A percentile compares a stretch with the other conserved stretches of the same genome.
Conservation (phyloP, 2,329 filamentous ascomycete species). For the Talaromyces sp. region DNA sequence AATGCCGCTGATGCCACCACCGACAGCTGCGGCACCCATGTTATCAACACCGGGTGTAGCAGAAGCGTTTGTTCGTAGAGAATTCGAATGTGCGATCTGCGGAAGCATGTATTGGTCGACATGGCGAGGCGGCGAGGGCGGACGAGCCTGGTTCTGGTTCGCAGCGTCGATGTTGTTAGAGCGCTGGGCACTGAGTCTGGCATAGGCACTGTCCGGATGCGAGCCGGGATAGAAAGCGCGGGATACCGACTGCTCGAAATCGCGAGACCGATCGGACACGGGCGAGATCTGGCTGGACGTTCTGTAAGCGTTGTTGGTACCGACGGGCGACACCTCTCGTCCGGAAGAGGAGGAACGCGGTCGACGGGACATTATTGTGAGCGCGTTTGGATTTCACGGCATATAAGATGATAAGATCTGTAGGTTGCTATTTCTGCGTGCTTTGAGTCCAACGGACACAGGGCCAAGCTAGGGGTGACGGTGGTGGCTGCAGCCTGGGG, state of each 20-base stretch:
- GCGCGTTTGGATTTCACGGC: neutral
- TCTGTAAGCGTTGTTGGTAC: neutral
- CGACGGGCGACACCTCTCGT: conserved; percentile 7
- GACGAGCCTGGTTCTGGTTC: neutral
- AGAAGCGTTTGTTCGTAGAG: conserved; percentile 30
- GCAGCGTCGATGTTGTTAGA: conserved; percentile 8
- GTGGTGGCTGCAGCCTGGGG: neutral
- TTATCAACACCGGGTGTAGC: conserved; percentile 63
- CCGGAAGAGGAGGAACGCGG: neutral
- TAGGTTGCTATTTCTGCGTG: neutral
- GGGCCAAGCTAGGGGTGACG: neutral
- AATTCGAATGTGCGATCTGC: conserved; percentile 21
- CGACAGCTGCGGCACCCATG: conserved; percentile 54
- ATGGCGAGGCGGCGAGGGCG: conserved; percentile 17
- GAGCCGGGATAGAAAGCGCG: conserved; percentile 14
- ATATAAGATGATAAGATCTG: neutral
- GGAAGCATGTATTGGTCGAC: neutral
- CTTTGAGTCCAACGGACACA: neutral
- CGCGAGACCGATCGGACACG: neutral
- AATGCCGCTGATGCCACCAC: conserved; percentile 63
- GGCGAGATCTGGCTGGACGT: conserved; percentile 6
- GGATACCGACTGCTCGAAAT: conserved; percentile 1
- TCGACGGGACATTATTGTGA: conserved; percentile 6
- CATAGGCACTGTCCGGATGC: conserved; percentile 16
- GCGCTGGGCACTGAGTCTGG: conserved; percentile 11